Conservation (phyloP, 148 eudicot species). For the Arctostaphylos glauca region DNA sequence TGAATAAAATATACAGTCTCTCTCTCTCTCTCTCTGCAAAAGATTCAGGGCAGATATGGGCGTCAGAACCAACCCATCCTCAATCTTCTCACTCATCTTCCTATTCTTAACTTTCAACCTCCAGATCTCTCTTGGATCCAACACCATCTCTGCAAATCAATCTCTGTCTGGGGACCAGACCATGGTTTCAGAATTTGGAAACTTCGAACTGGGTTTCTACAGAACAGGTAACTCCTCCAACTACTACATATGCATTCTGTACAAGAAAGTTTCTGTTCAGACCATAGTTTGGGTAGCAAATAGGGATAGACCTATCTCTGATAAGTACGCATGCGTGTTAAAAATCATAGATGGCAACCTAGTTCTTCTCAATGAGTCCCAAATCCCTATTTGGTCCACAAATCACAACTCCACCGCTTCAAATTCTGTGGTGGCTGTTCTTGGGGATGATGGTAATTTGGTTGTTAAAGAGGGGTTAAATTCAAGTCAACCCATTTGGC, state of each 20-base stretch:
- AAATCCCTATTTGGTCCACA: conserved; percentile 44
- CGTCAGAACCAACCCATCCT: neutral
- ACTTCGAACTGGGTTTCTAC: conserved; percentile 46
- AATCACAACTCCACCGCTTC: conserved; percentile 17
- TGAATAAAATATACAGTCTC: too few relatives aligned
- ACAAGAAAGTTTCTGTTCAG: conserved; percentile 26
- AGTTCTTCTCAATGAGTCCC: conserved; percentile 35
- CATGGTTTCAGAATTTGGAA: conserved; percentile 33
- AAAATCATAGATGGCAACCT: conserved; percentile 44
- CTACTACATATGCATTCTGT: conserved; percentile 55
- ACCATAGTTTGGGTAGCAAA: conserved; percentile 62
- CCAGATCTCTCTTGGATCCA: conserved; percentile 25
- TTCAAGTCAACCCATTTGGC: conserved; percentile 34
- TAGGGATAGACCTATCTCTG: conserved; percentile 35
- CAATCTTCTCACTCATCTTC: conserved; percentile 6
- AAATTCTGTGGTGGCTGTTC: conserved; percentile 32
- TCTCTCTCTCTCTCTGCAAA: neutral
- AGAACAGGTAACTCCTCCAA: conserved; percentile 43
- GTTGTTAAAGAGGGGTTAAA: conserved; percentile 32
- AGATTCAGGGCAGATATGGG: conserved; percentile 12
- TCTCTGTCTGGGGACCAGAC: conserved; percentile 46
- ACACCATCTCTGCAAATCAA: conserved; percentile 35
- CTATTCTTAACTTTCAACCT: conserved; percentile 10
- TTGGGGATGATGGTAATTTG: conserved; percentile 48
- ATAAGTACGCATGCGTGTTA: conserved; percentile 31